A percentile compares a stretch with the other conserved stretches of the same genome.
Conservation (phyloP, 2,329 filamentous ascomycete species). For the Akanthomyces dipterigenus region DNA sequence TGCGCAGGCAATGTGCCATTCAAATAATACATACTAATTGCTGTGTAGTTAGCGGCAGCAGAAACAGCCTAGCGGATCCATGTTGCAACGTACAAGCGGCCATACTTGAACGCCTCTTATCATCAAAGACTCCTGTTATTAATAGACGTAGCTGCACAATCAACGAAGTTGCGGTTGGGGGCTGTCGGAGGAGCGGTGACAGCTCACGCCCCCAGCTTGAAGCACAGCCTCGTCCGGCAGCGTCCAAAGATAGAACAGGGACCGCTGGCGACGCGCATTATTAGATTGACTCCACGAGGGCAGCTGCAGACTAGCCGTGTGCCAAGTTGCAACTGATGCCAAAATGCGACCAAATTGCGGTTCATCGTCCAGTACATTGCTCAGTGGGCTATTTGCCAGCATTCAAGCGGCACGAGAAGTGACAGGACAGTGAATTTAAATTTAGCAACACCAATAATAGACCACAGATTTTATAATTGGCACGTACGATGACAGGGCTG, state of each 20-base stretch:
- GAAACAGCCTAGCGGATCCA: not conserved
- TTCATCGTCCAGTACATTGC: too few species aligned
- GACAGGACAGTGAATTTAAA: not conserved
- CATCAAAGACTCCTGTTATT: not conserved
- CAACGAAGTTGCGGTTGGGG: not conserved
- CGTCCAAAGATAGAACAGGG: slow-evolving; percentile 7
- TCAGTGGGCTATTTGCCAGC: too few species aligned
- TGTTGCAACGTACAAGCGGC: not conserved
- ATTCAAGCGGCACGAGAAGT: too few species aligned
- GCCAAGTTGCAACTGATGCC: not conserved
- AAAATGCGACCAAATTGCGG: too few species aligned
- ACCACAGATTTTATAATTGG: not conserved
- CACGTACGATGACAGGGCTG: not conserved
- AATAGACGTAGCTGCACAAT: not conserved
- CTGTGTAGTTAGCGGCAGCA: not conserved
- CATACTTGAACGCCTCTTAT: not conserved
- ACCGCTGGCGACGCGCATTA: not conserved
- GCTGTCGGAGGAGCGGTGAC: not conserved
- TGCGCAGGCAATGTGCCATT: not conserved
- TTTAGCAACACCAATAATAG: not conserved
- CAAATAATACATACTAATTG: not conserved
- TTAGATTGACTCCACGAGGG: not conserved
- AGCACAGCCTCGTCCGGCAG: slow-evolving; percentile 1
- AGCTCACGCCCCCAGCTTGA: not conserved
- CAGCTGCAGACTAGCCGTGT: not conserved